Evolutionary conservation across 345 rosid genomes (phyloP).

Genomic region (Bruguiera parviflora): DNA sequence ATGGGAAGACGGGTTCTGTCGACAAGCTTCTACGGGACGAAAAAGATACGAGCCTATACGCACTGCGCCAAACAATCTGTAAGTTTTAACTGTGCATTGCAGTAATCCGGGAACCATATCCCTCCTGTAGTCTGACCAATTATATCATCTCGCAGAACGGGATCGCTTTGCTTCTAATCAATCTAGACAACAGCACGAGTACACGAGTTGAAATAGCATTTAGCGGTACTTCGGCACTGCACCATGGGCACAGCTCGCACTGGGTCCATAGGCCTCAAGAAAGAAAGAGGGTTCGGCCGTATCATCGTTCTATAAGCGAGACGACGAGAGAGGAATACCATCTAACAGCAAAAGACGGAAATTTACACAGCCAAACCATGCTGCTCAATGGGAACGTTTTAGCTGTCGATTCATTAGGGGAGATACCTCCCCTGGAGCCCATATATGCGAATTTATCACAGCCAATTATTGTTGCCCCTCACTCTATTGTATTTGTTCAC

Average conservation of each 20-base stretch:
- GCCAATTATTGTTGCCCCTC: conserved; percentile 57
- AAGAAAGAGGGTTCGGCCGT: conserved; percentile 10
- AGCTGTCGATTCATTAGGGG: conserved; percentile 52
- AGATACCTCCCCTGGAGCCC: conserved; percentile 65
- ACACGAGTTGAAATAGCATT: conserved; percentile 39
- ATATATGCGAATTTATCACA: conserved; percentile 35
- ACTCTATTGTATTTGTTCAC: conserved; percentile 67
- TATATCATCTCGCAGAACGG: conserved; percentile 59
- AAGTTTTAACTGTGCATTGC: conserved; percentile 20
- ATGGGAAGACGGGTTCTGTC: conserved; percentile 75
- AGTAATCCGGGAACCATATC: background rate
- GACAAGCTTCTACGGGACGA: conserved; percentile 59
- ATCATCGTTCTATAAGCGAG: conserved; percentile 18
- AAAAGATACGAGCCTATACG: conserved; percentile 68
- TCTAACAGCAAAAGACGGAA: conserved; percentile 65
- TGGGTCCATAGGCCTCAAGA: conserved; percentile 19
- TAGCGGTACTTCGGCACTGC: conserved; percentile 30
- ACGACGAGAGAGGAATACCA: conserved; percentile 78
- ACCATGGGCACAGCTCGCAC: conserved; percentile 18
- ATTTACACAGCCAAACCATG: conserved; percentile 76
- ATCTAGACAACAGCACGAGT: conserved; percentile 60
- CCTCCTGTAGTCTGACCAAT: conserved; percentile 8
- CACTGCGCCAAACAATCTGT: conserved; percentile 81
- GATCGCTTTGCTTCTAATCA: conserved; percentile 60
- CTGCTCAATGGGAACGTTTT: conserved; percentile 73